Evolutionary conservation across 352 stramenopile genomes (phyloP).

Genomic region (Nothophytophthora sp.): DNA sequence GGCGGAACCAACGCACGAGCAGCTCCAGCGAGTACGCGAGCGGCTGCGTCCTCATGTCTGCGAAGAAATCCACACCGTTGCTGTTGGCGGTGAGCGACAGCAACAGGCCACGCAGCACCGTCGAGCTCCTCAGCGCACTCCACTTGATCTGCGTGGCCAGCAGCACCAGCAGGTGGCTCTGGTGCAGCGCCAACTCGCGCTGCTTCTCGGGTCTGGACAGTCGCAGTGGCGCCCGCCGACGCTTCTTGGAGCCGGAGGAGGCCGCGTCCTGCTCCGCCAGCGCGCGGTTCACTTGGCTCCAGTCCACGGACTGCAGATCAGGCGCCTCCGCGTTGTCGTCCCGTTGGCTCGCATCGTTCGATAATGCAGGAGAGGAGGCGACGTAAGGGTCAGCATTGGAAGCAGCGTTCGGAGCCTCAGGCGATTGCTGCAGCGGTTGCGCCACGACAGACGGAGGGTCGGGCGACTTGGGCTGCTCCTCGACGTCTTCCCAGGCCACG

Average conservation of each 20-base stretch:
- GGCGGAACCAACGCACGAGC: slow-evolving; percentile 69
- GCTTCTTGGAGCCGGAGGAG: slow-evolving; percentile 40
- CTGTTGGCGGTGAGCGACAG: slow-evolving; percentile 54
- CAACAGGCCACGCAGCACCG: slow-evolving; percentile 53
- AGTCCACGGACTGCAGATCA: slow-evolving; percentile 59
- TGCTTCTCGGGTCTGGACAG: slow-evolving; percentile 69
- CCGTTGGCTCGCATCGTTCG: slow-evolving; percentile 5
- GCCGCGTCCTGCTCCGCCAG: slow-evolving; percentile 27
- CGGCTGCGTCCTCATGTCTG: slow-evolving; percentile 30
- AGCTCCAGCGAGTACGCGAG: slow-evolving; percentile 60
- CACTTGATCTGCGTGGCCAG: slow-evolving; percentile 51
- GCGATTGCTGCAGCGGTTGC: slow-evolving; percentile 9
- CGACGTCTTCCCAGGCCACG: slow-evolving; percentile 70
- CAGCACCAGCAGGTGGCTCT: slow-evolving; percentile 71
- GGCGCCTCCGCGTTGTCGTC: slow-evolving; percentile 5
- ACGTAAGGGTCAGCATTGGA: slow-evolving; percentile 6
- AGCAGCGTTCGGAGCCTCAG: slow-evolving; percentile 16
- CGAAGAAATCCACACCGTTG: slow-evolving; percentile 44
- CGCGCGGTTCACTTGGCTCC: slow-evolving; percentile 65
- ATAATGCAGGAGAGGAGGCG: not conserved
- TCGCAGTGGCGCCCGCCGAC: slow-evolving; percentile 32
- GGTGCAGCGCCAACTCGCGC: slow-evolving; percentile 60
- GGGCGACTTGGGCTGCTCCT: not conserved
- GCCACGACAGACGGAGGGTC: not conserved
- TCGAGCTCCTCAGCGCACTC: slow-evolving; percentile 39